Evolutionary conservation across 352 stramenopile genomes (phyloP).

Genomic region (Phytophthora parvispora): DNA sequence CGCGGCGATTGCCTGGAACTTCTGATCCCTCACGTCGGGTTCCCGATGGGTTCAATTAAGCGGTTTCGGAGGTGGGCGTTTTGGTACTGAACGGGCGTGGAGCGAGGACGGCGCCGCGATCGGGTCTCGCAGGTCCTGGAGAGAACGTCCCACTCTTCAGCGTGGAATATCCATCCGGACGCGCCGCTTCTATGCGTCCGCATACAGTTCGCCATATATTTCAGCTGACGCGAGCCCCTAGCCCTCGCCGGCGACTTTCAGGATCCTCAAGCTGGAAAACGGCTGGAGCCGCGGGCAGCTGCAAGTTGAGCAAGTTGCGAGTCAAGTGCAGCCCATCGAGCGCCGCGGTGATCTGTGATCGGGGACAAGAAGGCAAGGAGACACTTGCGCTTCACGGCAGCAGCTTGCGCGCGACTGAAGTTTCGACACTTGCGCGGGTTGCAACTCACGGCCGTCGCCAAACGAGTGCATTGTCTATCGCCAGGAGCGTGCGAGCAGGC

Average conservation of each 20-base stretch:
- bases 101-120: background rate
- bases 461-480: background rate
- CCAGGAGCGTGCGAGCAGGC: background rate
- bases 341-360: too few species aligned
- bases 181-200: background rate
- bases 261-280: slow-evolving; percentile 15
- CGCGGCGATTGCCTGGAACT: slow-evolving; percentile 18
- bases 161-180: background rate
- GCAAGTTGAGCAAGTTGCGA: background rate
- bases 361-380: too few species aligned
- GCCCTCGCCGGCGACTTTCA: background rate
- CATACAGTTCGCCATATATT: slow-evolving; percentile 7
- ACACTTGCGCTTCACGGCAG: background rate
- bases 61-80: background rate
- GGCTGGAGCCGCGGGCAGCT: background rate
- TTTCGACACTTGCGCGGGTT: too few species aligned
- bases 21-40: too few species aligned
- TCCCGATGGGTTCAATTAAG: background rate
- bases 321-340: background rate
- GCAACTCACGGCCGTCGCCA: too few species aligned
- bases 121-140: background rate
- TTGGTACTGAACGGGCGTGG: background rate
- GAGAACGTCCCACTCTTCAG: slow-evolving; percentile 3
- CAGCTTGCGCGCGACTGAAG: background rate
- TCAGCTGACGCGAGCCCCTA: background rate